These are phyloP conservation scores for Fistulinella cinereoalba DNA, from an alignment of 1,284 basidiomycete species.

Conservation along the genomic window DNA sequence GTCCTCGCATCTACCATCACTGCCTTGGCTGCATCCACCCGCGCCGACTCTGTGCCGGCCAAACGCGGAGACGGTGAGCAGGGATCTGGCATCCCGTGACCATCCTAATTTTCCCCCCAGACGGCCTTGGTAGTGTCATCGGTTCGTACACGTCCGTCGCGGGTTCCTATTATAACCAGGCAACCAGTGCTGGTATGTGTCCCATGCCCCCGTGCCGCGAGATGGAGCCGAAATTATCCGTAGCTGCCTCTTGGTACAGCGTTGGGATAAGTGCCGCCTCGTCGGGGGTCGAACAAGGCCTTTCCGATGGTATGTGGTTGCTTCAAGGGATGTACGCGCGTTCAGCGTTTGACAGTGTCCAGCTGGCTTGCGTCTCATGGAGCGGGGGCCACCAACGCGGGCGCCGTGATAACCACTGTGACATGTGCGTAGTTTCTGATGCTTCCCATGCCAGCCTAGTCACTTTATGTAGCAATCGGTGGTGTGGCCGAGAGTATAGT, in stretches of 20 bases:
- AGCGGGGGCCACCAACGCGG: neutral
- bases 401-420: conserved; percentile 40
- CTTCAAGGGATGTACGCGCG: neutral
- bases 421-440: conserved; percentile 43
- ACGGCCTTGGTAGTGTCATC: conserved; percentile 8
- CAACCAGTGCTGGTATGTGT: conserved; percentile 14
- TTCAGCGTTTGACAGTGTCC: conserved; percentile 16
- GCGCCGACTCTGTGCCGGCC: conserved; percentile 6
- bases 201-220: neutral
- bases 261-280: conserved; percentile 18
- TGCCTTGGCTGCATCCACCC: conserved; percentile 1
- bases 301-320: conserved; percentile 18
- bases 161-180: conserved; percentile 17
- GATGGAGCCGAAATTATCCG: neutral
- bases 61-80: conserved; percentile 8
- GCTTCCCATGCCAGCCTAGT: neutral
- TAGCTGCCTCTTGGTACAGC: conserved; percentile 18
- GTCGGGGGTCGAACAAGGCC: conserved; percentile 14
- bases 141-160: conserved; percentile 11
- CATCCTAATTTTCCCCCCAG: conserved; percentile 9
- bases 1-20: conserved; percentile 2
- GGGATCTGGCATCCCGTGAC: neutral
- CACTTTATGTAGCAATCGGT: conserved; percentile 39
- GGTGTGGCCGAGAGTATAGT: conserved; percentile 34
- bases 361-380: conserved; percentile 15